Evolutionary conservation across 441 rosid species (phyloP), one percentile per base, ranked within the genome.

Genomic region (Sinapis alba): DNA sequence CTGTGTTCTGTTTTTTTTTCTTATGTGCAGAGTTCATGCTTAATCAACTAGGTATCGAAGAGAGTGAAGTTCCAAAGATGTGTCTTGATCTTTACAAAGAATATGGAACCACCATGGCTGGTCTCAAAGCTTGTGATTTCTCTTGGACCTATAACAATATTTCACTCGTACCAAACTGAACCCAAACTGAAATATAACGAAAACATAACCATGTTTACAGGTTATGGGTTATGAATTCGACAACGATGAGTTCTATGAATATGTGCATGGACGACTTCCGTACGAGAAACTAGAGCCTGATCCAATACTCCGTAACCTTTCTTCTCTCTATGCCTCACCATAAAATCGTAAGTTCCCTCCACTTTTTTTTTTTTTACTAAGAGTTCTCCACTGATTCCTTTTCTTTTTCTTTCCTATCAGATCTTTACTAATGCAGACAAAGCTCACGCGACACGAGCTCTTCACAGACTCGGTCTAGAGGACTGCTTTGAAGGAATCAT

Each of bases 51-150:
- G 71, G 80, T 13, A 87, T 89, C 2, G 85, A 89, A 73, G 90
- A 86, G 82, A 85, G 78, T 61, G 84, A 85, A 75, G 88, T 89
- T 15, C 88, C 89, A 12, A 80, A 85, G 78, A 86, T 89, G 86
- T 87, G 92, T 78, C 62, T 89, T 76, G 92, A 87, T 15, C 83
- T 89, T 71, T 89, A 89, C 81, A 81, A 73, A 77, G 88, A 89
- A 71, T 59, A 87, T 76, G 94, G 92, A 68, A 89, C 94, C 67
- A 89, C 94, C 65, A 86, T 89, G 94, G 94, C 92, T 45, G 94
- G 94, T 63, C 83, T 89, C n/a, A 85, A 85, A 87, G 94, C 86
- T 57, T 34, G 19, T 45, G 18, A 34, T 12, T 12, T 47, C 50
- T 59, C 47, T n/a, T n/a, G n/a, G n/a, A n/a, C n/a, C n/a, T n/a